phyloP scores from a whole-genome alignment of 2,329 filamentous ascomycete genomes.

The Claviceps purpurea region DNA sequence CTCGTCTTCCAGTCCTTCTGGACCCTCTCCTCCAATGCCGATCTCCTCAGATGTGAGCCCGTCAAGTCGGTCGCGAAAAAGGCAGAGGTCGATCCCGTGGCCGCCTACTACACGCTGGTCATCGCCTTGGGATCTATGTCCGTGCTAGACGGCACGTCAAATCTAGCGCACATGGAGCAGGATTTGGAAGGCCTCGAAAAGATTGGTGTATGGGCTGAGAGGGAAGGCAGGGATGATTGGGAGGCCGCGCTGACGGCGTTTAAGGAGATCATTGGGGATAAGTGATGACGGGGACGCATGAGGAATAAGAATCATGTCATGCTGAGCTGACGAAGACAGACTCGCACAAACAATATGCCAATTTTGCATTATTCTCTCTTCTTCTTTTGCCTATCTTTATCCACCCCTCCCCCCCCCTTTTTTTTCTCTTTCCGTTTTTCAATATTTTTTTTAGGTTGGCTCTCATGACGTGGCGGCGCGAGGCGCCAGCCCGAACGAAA shows the following conservation, averaged over 20 bases:
- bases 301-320: not conserved
- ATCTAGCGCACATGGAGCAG: conserved; percentile 32
- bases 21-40: conserved; percentile 35
- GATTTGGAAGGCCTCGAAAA: conserved; percentile 31
- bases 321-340: not conserved
- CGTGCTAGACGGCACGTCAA: conserved; percentile 34
- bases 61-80: conserved; percentile 35
- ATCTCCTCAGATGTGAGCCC: conserved; percentile 25
- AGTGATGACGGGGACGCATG: not conserved
- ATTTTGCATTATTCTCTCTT: not conserved
- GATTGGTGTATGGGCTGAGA: conserved; percentile 29
- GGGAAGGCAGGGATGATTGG: conserved; percentile 35
- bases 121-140: conserved; percentile 30
- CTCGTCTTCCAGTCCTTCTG: conserved; percentile 42
- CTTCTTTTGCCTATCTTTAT: not conserved
- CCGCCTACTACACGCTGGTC: conserved; percentile 34
- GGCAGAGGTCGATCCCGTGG: conserved; percentile 22
- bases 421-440: not conserved
- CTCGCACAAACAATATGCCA: not conserved
- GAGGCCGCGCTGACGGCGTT: conserved; percentile 32
- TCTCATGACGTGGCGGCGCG: too few relatives aligned
- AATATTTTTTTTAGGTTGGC: not conserved
- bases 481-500: too few relatives aligned
- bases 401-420: not conserved
- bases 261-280: conserved; percentile 22